Percentiles rank a stretch among this genome's conserved stretches.
Evolutionary conservation across 768 basidiomycete species (phyloP).

Genomic region (Mycena galericulata): DNA sequence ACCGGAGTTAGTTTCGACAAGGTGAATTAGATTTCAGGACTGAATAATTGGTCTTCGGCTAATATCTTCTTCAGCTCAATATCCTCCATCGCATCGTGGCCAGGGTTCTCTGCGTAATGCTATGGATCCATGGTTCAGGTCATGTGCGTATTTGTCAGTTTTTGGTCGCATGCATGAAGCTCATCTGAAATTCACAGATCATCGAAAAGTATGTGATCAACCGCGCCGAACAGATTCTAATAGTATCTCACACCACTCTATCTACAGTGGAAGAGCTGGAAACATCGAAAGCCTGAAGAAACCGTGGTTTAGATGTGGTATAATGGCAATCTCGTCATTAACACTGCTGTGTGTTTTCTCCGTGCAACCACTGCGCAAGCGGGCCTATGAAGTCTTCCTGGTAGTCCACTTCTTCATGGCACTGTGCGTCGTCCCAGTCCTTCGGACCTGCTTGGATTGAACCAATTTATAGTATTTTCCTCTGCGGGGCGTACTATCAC

Average conservation of each 20-base stretch:
- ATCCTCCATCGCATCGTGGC: conserved; percentile 62
- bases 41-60: neutral
- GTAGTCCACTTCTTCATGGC: conserved; percentile 58
- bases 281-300: conserved; percentile 29
- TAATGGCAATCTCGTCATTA: conserved; percentile 53
- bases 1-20: conserved; percentile 64
- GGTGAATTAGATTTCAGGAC: conserved; percentile 34
- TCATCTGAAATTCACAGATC: conserved; percentile 1
- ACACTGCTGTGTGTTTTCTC: conserved; percentile 60
- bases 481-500: conserved; percentile 24
- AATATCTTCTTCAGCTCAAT: conserved; percentile 49
- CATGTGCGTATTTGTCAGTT: conserved; percentile 47
- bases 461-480: conserved; percentile 1
- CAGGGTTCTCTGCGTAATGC: conserved; percentile 57
- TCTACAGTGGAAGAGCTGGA: conserved; percentile 27
- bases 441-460: neutral
- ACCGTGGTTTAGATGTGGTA: conserved; percentile 50
- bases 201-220: conserved; percentile 20
- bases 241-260: neutral
- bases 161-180: neutral
- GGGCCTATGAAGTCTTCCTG: conserved; percentile 65
- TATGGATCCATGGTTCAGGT: conserved; percentile 62
- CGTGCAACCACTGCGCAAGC: conserved; percentile 59
- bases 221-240: conserved; percentile 12
- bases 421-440: conserved; percentile 40